These are phyloP conservation scores for Candida ulmi DNA, from an alignment of 805 yeast species.

Conservation along the genomic window DNA sequence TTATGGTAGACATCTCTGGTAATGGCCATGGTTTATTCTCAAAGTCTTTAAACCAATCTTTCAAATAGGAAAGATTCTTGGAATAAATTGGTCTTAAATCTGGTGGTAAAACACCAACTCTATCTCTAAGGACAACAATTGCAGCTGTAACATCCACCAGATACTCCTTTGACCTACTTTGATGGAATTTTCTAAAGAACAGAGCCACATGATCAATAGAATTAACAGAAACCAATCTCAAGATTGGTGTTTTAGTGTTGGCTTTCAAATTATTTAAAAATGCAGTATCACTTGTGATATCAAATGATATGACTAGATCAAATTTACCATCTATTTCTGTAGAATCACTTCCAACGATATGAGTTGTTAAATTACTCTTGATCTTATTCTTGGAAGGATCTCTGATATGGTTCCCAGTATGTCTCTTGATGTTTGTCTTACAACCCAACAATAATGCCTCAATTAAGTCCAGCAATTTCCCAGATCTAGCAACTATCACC, in stretches of 20 bases:
- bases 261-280: slow-evolving; percentile 26
- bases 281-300: slow-evolving; percentile 47
- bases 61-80: slow-evolving; percentile 56
- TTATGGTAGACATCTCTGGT: slow-evolving; percentile 64
- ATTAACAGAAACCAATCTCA: slow-evolving; percentile 70
- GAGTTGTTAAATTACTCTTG: slow-evolving; percentile 12
- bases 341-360: slow-evolving; percentile 17
- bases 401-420: slow-evolving; percentile 57
- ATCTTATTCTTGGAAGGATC: slow-evolving; percentile 36
- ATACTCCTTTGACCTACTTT: slow-evolving; percentile 32
- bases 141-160: slow-evolving; percentile 74
- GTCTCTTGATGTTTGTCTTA: slow-evolving; percentile 48
- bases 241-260: slow-evolving; percentile 41
- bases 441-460: slow-evolving; percentile 69
- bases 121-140: slow-evolving; percentile 72
- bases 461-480: slow-evolving; percentile 60
- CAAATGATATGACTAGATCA: slow-evolving; percentile 64
- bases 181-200: slow-evolving; percentile 34
- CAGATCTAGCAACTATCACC: slow-evolving; percentile 68
- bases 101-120: slow-evolving; percentile 77
- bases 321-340: slow-evolving; percentile 20
- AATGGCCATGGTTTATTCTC: slow-evolving; percentile 59
- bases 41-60: slow-evolving; percentile 51
- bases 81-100: slow-evolving; percentile 71
- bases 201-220: slow-evolving; percentile 78